phyloP scores from a whole-genome alignment of 2,329 filamentous ascomycete species.

The Venturia carpophila region DNA sequence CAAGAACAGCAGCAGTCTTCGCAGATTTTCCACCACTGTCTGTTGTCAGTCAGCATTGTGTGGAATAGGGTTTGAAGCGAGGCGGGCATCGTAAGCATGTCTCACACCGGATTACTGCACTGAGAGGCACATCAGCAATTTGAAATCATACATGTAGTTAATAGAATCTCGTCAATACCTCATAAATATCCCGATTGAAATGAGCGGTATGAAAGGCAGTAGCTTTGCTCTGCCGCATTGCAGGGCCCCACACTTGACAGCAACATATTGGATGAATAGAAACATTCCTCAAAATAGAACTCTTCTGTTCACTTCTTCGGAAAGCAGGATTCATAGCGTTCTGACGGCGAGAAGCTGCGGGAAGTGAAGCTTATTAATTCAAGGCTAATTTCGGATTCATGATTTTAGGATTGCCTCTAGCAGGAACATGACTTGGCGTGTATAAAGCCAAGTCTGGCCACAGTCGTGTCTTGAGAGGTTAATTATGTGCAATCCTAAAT shows the following conservation, averaged over 20 bases:
- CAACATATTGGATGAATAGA: no score
- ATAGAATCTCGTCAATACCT: background rate
- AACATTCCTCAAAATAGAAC: no score
- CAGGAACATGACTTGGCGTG: background rate
- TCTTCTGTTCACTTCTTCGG: no score
- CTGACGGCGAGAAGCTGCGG: no score
- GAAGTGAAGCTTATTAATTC: slow-evolving; percentile 5
- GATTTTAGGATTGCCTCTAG: background rate
- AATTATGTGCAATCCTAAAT: background rate
- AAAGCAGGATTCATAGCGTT: no score
- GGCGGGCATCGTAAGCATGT: background rate
- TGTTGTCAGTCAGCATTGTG: background rate
- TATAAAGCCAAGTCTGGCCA: background rate
- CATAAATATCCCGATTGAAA: background rate
- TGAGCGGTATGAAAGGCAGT: no score
- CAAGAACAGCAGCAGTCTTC: background rate
- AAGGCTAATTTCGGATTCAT: slow-evolving; percentile 1
- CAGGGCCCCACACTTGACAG: no score
- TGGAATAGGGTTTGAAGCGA: background rate
- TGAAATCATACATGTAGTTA: background rate
- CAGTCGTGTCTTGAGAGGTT: background rate
- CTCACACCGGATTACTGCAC: background rate
- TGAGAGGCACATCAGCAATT: background rate
- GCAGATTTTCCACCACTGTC: background rate
- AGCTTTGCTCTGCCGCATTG: background rate